Evolutionary conservation across 2,329 filamentous ascomycete genomes (phyloP).

Genomic region (Aspergillus hiratsukae): DNA sequence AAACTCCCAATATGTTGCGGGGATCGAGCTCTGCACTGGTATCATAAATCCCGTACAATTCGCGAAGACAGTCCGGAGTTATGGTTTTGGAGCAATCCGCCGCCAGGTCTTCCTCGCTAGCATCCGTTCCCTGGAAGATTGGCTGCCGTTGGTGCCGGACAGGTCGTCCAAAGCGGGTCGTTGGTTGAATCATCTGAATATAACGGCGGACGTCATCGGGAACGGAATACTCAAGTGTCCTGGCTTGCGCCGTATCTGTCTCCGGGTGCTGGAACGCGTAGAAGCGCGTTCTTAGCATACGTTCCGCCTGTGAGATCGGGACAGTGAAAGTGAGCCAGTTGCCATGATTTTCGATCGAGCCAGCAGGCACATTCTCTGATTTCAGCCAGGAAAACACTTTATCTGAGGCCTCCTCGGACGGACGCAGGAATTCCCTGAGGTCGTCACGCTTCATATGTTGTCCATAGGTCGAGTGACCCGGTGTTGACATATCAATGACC

Average conservation of each 20-base stretch:
- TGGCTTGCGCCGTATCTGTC: conserved; percentile 44
- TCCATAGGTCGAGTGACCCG: conserved; percentile 56
- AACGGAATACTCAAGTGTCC: conserved; percentile 58
- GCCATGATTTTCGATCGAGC: conserved; percentile 47
- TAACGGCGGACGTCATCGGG: conserved; percentile 51
- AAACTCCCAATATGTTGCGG: conserved; percentile 42
- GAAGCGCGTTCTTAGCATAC: conserved; percentile 56
- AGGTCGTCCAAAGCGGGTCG: conserved; percentile 57
- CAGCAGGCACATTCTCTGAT: conserved; percentile 44
- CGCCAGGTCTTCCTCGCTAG: conserved; percentile 16
- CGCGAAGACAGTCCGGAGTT: conserved; percentile 47
- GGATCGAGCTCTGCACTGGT: conserved; percentile 26
- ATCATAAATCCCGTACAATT: conserved; percentile 45
- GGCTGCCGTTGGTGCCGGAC: conserved; percentile 39
- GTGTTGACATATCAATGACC: conserved; percentile 59
- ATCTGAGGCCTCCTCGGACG: conserved; percentile 45
- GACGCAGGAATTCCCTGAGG: conserved; percentile 51
- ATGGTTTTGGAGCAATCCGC: conserved; percentile 38
- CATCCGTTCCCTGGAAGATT: conserved; percentile 12
- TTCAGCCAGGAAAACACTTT: conserved; percentile 55
- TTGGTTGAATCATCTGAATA: conserved; percentile 62
- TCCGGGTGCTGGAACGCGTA: conserved; percentile 50
- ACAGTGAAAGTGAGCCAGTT: conserved; percentile 59
- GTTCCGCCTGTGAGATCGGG: conserved; percentile 44
- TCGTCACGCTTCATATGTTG: conserved; percentile 59